Evolutionary conservation across 495 filamentous ascomycete species (phyloP).

Genomic region (Neurospora sp.): DNA sequence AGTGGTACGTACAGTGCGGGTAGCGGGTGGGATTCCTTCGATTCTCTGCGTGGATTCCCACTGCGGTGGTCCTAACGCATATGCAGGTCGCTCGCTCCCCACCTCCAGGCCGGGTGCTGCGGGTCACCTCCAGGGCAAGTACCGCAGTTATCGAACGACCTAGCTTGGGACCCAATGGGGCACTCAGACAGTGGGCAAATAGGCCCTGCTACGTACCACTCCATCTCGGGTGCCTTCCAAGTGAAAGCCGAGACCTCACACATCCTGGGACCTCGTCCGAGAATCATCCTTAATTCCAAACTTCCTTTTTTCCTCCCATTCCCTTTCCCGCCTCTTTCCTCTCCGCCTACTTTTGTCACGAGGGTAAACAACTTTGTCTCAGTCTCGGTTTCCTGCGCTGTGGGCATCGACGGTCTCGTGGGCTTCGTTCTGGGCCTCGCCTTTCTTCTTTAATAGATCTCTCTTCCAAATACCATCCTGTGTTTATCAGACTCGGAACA

Average conservation of each 20-base stretch:
- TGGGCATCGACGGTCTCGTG: neutral
- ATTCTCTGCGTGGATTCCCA: neutral
- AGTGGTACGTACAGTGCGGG: neutral
- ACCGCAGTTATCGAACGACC: neutral
- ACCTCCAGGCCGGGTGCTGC: neutral
- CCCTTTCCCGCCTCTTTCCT: conserved; percentile 3
- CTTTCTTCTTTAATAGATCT: neutral
- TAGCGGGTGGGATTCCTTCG: neutral
- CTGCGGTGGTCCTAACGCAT: neutral
- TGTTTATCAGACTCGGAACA: neutral
- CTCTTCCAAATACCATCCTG: neutral
- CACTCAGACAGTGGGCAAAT: neutral
- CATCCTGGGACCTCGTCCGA: neutral
- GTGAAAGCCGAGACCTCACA: neutral
- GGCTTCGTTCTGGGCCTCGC: neutral
- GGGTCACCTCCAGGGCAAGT: neutral
- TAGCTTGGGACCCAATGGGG: neutral
- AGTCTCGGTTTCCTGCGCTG: neutral
- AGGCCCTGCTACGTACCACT: neutral
- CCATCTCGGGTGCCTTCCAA: neutral
- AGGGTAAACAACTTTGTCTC: neutral
- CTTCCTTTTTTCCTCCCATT: conserved; percentile 14
- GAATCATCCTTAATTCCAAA: conserved; percentile 9
- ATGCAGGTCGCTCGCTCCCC: neutral
- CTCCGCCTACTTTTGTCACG: neutral